Evolutionary conservation across 2,329 filamentous ascomycete species (phyloP).

Genomic region (Ceratocystis harringtonii): DNA sequence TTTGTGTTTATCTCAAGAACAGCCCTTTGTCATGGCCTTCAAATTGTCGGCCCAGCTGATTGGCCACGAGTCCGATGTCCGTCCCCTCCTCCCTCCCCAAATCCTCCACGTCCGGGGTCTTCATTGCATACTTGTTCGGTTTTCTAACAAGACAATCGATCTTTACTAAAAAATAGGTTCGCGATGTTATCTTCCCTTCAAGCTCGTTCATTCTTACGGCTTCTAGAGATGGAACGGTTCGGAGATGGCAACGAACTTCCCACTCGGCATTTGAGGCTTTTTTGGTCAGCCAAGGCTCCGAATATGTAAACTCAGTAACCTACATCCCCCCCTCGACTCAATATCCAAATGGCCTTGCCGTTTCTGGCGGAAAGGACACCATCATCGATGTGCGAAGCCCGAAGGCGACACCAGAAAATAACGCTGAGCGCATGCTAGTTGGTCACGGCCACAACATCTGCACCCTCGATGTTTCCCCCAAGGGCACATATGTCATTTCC

Average conservation of each 20-base stretch:
- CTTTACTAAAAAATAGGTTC: conserved; percentile 48
- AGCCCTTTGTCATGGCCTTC: conserved; percentile 39
- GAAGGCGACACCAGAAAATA: conserved; percentile 48
- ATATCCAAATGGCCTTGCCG: conserved; percentile 63
- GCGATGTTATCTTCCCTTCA: conserved; percentile 64
- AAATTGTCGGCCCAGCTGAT: conserved; percentile 82
- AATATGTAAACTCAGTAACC: conserved; percentile 76
- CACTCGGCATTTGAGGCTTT: conserved; percentile 49
- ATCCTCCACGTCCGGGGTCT: conserved; percentile 16
- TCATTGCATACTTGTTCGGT: not conserved
- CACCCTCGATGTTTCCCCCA: conserved; percentile 61
- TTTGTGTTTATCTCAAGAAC: not conserved
- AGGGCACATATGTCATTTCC: conserved; percentile 64
- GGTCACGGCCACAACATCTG: conserved; percentile 84
- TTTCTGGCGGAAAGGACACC: conserved; percentile 80
- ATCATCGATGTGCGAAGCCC: conserved; percentile 81
- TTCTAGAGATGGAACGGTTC: conserved; percentile 81
- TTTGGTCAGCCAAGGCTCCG: conserved; percentile 64
- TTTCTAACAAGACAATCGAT: not conserved
- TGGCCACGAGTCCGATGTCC: conserved; percentile 88
- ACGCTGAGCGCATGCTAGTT: conserved; percentile 71
- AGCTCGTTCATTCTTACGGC: conserved; percentile 63
- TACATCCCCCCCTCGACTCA: conserved; percentile 55
- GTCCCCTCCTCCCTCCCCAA: conserved; percentile 21
- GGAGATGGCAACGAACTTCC: conserved; percentile 64